Conservation (phyloP, 2,329 filamentous ascomycete species). For the Calonectria pseudoturangicola region DNA sequence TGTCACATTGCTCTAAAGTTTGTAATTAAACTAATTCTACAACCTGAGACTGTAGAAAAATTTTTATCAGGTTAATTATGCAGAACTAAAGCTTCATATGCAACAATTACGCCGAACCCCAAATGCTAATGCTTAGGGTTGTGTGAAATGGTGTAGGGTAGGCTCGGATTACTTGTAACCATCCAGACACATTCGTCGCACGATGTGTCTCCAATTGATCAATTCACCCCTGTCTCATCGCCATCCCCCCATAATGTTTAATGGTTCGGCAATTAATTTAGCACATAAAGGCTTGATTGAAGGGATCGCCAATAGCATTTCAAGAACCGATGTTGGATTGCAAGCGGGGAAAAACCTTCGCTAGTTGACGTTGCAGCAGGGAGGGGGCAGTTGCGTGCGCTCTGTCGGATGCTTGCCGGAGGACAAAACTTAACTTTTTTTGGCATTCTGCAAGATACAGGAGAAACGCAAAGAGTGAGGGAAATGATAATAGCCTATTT, state of each 20-base stretch:
- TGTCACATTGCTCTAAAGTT: not conserved
- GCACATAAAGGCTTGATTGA: slow-evolving; percentile 20
- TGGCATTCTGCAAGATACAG: slow-evolving; percentile 8
- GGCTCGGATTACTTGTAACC: not conserved
- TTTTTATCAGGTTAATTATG: not conserved
- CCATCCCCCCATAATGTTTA: slow-evolving; percentile 3
- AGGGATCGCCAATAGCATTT: slow-evolving; percentile 14
- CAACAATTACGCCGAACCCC: not conserved
- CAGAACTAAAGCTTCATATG: not conserved
- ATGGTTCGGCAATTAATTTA: slow-evolving; percentile 19
- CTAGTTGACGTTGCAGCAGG: not conserved
- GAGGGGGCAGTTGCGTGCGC: not conserved
- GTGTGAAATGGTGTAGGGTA: slow-evolving; percentile 1
- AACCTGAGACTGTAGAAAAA: not conserved
- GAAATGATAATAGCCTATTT: not conserved
- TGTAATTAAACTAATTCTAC: not conserved
- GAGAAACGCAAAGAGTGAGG: not conserved
- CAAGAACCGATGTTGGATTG: slow-evolving; percentile 11
- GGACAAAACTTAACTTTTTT: not conserved
- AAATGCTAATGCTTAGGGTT: not conserved
- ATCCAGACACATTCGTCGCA: slow-evolving; percentile 12
- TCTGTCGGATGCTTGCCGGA: not conserved
- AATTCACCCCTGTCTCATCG: slow-evolving; percentile 11
- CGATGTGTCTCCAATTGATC: slow-evolving; percentile 20
- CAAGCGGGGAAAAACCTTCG: slow-evolving; percentile 22